These are phyloP conservation scores for Rhodotorula paludigena DNA, from an alignment of 768 basidiomycete species.

Conservation along the genomic window DNA sequence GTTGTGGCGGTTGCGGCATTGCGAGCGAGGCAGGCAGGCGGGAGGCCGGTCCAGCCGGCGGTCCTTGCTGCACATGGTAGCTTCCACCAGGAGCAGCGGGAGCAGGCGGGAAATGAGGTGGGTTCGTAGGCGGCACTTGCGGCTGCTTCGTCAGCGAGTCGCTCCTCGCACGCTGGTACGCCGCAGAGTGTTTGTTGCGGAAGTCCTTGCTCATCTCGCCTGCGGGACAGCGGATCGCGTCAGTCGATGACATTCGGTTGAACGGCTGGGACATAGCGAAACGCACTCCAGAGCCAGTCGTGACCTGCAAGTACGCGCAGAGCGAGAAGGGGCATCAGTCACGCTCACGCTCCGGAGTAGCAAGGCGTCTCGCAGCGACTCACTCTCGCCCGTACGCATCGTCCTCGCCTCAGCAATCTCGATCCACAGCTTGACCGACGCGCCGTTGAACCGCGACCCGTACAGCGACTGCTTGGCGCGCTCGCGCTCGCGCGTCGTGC, in stretches of 20 bases:
- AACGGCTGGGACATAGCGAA: too few relatives aligned
- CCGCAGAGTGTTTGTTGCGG: not conserved
- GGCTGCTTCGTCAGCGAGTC: not conserved
- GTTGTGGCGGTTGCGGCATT: too few relatives aligned
- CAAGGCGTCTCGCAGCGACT: not conserved
- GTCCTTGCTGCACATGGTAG: too few relatives aligned
- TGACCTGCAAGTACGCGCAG: not conserved
- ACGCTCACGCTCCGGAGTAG: too few relatives aligned
- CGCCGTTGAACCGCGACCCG: not conserved
- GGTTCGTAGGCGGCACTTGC: too few relatives aligned
- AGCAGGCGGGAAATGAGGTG: too few relatives aligned
- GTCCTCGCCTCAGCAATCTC: not conserved
- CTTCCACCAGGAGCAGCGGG: not conserved
- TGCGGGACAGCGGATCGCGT: not conserved
- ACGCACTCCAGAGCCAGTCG: slow-evolving; percentile 3
- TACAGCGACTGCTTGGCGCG: not conserved
- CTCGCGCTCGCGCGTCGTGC: not conserved
- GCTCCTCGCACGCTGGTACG: not conserved
- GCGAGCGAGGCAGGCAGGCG: not conserved
- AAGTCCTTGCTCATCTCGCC: not conserved
- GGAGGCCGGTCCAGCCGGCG: not conserved
- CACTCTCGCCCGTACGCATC: not conserved
- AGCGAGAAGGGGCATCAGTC: not conserved
- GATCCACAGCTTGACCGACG: not conserved
- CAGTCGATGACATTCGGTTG: not conserved